These are phyloP conservation scores for Sphaceloma murrayae DNA, from an alignment of 2,329 filamentous ascomycete genomes.

Conservation along the genomic window DNA sequence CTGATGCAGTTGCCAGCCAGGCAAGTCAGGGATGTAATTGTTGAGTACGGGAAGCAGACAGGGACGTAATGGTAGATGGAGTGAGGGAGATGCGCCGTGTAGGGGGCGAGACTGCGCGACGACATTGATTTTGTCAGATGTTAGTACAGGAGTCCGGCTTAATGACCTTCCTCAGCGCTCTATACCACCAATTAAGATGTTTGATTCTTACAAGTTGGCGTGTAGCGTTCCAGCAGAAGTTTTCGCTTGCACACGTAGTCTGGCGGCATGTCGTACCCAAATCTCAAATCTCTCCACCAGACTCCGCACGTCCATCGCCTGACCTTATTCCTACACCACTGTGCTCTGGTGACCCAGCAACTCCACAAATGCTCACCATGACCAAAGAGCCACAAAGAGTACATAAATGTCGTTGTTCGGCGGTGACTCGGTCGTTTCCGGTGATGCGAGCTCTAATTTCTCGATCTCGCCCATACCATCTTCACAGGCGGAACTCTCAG, in stretches of 20 bases:
- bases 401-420: slow-evolving; percentile 13
- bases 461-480: slow-evolving; percentile 16
- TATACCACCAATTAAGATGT: slow-evolving; percentile 15
- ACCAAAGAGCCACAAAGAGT: neutral
- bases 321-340: too few relatives aligned
- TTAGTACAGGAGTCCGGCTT: slow-evolving; percentile 7
- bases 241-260: too few relatives aligned
- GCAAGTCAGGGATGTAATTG: slow-evolving; percentile 54
- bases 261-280: too few relatives aligned
- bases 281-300: too few relatives aligned
- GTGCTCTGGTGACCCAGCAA: too few relatives aligned
- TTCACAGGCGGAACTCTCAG: too few relatives aligned
- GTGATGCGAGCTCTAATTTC: neutral
- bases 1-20: slow-evolving; percentile 49
- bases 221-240: too few relatives aligned
- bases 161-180: slow-evolving; percentile 13
- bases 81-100: too few relatives aligned
- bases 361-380: neutral
- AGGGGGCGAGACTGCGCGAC: slow-evolving; percentile 2
- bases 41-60: slow-evolving; percentile 31
- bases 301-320: too few relatives aligned
- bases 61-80: too few relatives aligned
- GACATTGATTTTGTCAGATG: slow-evolving; percentile 1
- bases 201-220: too few relatives aligned
- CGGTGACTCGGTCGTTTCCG: neutral